Conservation (phyloP, 2,329 filamentous ascomycete species). For the Coniochaeta sp. region DNA sequence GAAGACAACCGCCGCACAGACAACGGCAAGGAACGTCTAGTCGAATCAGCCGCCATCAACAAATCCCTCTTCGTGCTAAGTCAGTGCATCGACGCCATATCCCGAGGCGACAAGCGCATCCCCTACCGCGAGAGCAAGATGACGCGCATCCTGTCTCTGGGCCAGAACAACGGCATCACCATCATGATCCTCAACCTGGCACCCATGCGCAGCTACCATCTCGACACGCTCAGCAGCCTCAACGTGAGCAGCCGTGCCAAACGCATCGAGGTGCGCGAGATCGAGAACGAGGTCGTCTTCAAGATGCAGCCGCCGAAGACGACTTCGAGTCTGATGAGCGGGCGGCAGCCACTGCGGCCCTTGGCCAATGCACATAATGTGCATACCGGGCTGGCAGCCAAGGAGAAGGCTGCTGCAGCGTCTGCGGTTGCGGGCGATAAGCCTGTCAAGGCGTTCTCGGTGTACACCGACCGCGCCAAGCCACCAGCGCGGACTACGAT, state of each 20-base stretch:
- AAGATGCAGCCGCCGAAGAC: slow-evolving; percentile 58
- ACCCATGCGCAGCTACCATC: slow-evolving; percentile 83
- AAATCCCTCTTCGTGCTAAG: slow-evolving; percentile 92
- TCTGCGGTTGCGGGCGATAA: slow-evolving; percentile 49
- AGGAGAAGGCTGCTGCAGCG: slow-evolving; percentile 28
- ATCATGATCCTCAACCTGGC: slow-evolving; percentile 96
- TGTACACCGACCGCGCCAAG: slow-evolving; percentile 70
- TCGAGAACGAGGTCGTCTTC: slow-evolving; percentile 91
- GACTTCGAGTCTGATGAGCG: slow-evolving; percentile 21
- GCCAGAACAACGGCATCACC: slow-evolving; percentile 91
- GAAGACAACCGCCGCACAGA: slow-evolving; percentile 94
- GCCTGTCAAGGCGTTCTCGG: slow-evolving; percentile 75
- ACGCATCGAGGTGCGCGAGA: slow-evolving; percentile 90
- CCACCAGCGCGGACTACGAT: slow-evolving; percentile 15
- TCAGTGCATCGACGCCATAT: slow-evolving; percentile 93
- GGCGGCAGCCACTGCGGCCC: slow-evolving; percentile 71
- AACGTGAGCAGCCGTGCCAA: slow-evolving; percentile 95
- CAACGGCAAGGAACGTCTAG: slow-evolving; percentile 82
- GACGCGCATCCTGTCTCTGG: slow-evolving; percentile 86
- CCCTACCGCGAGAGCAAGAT: slow-evolving; percentile 95
- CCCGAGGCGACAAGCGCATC: slow-evolving; percentile 64
- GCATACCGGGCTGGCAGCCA: slow-evolving; percentile 48
- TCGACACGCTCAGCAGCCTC: slow-evolving; percentile 86
- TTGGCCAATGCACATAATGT: slow-evolving; percentile 70
- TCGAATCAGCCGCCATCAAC: slow-evolving; percentile 97